Percentiles rank a stretch among this genome's conserved stretches.
These are phyloP conservation scores for Trichoderma asperellum DNA, from an alignment of 2,329 filamentous ascomycete genomes.

Conservation along the genomic window DNA sequence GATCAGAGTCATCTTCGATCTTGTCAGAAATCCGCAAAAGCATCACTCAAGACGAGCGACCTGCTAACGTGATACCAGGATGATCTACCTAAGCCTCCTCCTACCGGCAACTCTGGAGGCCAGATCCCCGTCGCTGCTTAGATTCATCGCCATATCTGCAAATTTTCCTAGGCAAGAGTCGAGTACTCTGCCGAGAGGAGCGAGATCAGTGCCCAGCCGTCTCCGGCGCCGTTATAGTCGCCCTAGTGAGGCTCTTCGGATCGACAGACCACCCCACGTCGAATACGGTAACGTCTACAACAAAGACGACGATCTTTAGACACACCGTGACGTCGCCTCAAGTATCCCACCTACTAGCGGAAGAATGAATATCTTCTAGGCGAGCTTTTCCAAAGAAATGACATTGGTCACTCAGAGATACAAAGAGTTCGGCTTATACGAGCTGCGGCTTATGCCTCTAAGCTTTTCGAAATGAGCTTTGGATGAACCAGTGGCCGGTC, in stretches of 20 bases:
- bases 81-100: slow-evolving; percentile 48
- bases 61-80: slow-evolving; percentile 41
- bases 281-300: not conserved
- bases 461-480: not conserved
- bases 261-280: not conserved
- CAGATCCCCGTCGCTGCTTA: slow-evolving; percentile 49
- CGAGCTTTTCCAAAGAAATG: no score
- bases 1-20: slow-evolving; percentile 92
- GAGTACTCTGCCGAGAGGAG: not conserved
- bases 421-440: not conserved
- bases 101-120: slow-evolving; percentile 39
- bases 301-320: not conserved
- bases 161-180: not conserved
- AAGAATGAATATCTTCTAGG: no score
- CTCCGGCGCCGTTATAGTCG: not conserved
- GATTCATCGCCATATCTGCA: slow-evolving; percentile 18
- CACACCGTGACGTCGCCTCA: not conserved
- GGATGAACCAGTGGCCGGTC: not conserved
- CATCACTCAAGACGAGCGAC: not conserved
- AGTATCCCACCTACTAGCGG: not conserved
- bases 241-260: not conserved
- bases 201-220: not conserved
- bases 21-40: slow-evolving; percentile 56
- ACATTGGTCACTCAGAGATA: not conserved
- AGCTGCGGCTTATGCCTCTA: not conserved